phyloP scores from a whole-genome alignment of 306 rosid genomes.

The Cucumis sativus region DNA sequence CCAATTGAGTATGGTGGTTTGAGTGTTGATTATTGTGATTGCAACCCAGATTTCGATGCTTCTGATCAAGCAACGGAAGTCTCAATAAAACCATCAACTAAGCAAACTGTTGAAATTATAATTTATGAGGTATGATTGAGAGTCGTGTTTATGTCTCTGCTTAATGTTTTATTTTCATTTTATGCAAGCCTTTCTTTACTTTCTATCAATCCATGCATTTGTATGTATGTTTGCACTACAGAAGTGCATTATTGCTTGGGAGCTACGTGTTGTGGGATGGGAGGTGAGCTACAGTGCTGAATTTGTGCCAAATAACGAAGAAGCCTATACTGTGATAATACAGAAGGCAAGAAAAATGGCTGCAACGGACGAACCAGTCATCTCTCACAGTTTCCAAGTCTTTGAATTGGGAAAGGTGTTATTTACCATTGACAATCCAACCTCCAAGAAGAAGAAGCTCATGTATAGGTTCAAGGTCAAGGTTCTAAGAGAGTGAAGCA shows the following conservation, averaged over 20 bases:
- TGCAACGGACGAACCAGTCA: conserved; percentile 67
- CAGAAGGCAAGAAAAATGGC: conserved; percentile 66
- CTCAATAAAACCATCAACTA: conserved; percentile 61
- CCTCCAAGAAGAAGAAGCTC: conserved; percentile 68
- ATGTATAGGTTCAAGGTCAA: conserved; percentile 89
- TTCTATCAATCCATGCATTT: neutral
- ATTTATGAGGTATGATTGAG: conserved; percentile 62
- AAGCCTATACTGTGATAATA: conserved; percentile 47
- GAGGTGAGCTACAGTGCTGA: conserved; percentile 81
- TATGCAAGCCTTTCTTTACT: conserved; percentile 1
- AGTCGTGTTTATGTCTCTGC: neutral
- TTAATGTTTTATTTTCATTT: neutral
- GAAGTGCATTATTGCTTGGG: conserved; percentile 87
- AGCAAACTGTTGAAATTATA: conserved; percentile 87
- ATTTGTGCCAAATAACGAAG: conserved; percentile 60
- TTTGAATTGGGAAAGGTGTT: conserved; percentile 69
- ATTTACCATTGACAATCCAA: conserved; percentile 72
- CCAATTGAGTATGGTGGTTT: conserved; percentile 89
- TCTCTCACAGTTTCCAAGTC: conserved; percentile 56
- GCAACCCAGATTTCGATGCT: conserved; percentile 74
- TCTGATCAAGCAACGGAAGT: conserved; percentile 53
- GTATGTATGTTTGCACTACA: conserved; percentile 17
- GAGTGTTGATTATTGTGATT: conserved; percentile 81
- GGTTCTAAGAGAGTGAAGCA: conserved; percentile 38
- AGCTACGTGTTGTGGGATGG: conserved; percentile 96